phyloP scores from a whole-genome alignment of 768 basidiomycete genomes.

The Suillus cothurnatus region DNA sequence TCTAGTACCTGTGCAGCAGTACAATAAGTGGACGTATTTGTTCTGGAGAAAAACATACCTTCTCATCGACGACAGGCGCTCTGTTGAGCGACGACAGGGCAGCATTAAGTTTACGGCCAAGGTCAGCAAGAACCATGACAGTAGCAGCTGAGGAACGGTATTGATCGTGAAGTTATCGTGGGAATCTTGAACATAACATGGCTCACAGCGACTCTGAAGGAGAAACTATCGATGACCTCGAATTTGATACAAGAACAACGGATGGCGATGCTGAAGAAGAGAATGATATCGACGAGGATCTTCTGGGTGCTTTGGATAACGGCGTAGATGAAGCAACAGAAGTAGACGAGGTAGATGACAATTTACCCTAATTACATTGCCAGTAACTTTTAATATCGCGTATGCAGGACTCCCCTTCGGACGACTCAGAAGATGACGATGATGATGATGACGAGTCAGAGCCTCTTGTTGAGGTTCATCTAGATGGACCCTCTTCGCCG shows the following conservation, averaged over 20 bases:
- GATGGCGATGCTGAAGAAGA: slow-evolving; percentile 51
- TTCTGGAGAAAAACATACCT: slow-evolving; percentile 48
- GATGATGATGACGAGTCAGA: slow-evolving; percentile 59
- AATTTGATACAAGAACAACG: slow-evolving; percentile 46
- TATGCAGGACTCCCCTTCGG: slow-evolving; percentile 56
- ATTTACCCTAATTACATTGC: not conserved
- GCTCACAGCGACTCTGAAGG: slow-evolving; percentile 64
- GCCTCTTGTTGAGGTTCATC: slow-evolving; percentile 35
- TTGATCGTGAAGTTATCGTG: slow-evolving; percentile 23
- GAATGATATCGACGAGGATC: slow-evolving; percentile 59
- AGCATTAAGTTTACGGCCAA: slow-evolving; percentile 91
- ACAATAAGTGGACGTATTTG: slow-evolving; percentile 13
- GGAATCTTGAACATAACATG: slow-evolving; percentile 42
- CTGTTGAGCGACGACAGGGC: slow-evolving; percentile 89
- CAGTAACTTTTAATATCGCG: slow-evolving; percentile 12
- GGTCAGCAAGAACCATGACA: slow-evolving; percentile 91
- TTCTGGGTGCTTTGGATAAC: slow-evolving; percentile 58
- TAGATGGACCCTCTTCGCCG: slow-evolving; percentile 32
- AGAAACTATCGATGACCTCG: slow-evolving; percentile 59
- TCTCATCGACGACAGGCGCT: slow-evolving; percentile 88
- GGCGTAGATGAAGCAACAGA: slow-evolving; percentile 67
- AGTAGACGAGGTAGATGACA: slow-evolving; percentile 63
- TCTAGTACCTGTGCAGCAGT: slow-evolving; percentile 75
- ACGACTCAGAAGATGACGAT: slow-evolving; percentile 62
- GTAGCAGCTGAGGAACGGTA: slow-evolving; percentile 17